A percentile compares a stretch with the other conserved stretches of the same genome.
These are phyloP conservation scores for Pharnaceum exiguum DNA, from an alignment of 148 eudicot genomes.

Conservation along the genomic window DNA sequence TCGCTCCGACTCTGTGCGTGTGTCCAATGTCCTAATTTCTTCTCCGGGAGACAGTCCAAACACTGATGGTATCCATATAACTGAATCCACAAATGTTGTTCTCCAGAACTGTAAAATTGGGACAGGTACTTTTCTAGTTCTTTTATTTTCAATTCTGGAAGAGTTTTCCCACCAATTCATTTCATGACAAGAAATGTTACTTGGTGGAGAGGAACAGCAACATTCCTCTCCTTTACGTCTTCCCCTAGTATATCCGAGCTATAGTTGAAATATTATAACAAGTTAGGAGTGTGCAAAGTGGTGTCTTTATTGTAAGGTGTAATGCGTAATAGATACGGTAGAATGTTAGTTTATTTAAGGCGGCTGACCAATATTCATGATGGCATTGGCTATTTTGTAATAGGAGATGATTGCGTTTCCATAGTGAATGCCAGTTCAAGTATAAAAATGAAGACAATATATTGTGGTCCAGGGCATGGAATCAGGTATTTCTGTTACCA, in stretches of 20 bases:
- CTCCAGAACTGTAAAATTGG: constrained; percentile 79
- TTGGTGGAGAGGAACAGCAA: no score
- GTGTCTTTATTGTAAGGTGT: no score
- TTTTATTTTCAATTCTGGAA: neutral
- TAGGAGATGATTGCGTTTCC: constrained; percentile 95
- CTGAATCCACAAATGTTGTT: constrained; percentile 65
- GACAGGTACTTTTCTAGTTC: constrained; percentile 52
- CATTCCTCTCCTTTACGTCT: no score
- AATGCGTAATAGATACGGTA: no score
- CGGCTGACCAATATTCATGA: no score
- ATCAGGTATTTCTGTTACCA: constrained; percentile 46
- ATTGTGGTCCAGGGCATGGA: constrained; percentile 97
- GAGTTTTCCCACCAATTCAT: neutral
- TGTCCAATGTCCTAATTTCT: constrained; percentile 50
- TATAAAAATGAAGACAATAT: constrained; percentile 90
- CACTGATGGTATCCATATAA: constrained; percentile 94
- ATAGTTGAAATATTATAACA: no score
- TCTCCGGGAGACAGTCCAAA: constrained; percentile 99
- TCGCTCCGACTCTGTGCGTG: constrained; percentile 56
- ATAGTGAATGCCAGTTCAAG: constrained; percentile 81
- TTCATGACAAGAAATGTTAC: neutral
- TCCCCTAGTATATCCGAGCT: no score
- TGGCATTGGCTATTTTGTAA: constrained; percentile 9
- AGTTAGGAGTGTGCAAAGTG: no score
- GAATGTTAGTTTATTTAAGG: no score